A percentile compares a stretch with the other conserved stretches of the same genome.
These are phyloP conservation scores for Begonia masoniana DNA, from an alignment of 306 rosid species.

Conservation along the genomic window DNA sequence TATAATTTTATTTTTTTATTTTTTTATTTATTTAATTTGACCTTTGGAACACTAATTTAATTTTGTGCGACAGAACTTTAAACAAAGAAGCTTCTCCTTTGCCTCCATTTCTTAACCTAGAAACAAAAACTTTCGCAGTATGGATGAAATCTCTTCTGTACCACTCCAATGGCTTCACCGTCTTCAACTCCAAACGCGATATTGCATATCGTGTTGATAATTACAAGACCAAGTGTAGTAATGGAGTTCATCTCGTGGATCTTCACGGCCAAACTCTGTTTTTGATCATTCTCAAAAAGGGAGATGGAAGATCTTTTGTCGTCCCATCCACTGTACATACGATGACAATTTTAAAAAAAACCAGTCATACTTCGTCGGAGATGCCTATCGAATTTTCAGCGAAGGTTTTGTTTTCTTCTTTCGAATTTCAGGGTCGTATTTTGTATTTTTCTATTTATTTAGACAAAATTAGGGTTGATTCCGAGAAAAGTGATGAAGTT, in stretches of 20 bases:
- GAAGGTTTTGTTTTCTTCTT: too few species aligned
- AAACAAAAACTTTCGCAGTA: constrained; percentile 49
- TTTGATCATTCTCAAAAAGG: constrained; percentile 42
- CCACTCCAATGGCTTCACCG: constrained; percentile 81
- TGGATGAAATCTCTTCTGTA: constrained; percentile 89
- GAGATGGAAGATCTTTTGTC: background rate
- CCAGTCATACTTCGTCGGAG: too few species aligned
- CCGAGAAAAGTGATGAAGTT: too few species aligned
- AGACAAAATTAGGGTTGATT: background rate
- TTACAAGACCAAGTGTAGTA: constrained; percentile 49
- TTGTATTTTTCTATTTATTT: background rate
- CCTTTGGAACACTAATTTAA: too few species aligned
- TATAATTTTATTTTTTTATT: too few species aligned
- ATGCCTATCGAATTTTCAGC: too few species aligned
- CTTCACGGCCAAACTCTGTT: constrained; percentile 45
- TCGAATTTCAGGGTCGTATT: too few species aligned
- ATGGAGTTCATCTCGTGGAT: constrained; percentile 82
- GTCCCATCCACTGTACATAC: too few species aligned
- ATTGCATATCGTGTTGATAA: constrained; percentile 76
- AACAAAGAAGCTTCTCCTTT: constrained; percentile 3
- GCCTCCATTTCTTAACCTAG: constrained; percentile 9
- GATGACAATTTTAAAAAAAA: too few species aligned
- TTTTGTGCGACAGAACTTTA: too few species aligned
- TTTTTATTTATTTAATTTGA: too few species aligned
- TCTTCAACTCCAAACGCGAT: constrained; percentile 52